Percentiles rank a stretch among this genome's conserved stretches.
Conservation (phyloP, 106 monocot species). For the Dioscorea dumetorum region DNA sequence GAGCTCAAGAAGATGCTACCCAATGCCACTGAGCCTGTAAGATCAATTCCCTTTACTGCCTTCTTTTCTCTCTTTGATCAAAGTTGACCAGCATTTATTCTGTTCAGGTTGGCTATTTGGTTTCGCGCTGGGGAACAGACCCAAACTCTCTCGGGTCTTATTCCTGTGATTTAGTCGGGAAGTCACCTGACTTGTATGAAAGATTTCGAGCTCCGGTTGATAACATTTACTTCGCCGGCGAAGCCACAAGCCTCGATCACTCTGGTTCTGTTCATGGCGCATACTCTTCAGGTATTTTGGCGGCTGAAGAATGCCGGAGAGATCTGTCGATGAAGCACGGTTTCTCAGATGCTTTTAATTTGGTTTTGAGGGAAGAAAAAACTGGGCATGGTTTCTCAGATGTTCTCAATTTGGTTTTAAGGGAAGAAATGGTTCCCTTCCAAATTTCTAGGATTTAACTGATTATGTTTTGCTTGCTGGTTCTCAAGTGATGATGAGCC, state of each 20-base stretch:
- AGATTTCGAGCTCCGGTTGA: constrained; percentile 75
- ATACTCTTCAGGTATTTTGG: constrained; percentile 66
- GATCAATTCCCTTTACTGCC: neutral
- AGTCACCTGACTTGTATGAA: constrained; percentile 76
- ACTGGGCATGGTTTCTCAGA: constrained; percentile 56
- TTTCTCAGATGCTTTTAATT: constrained; percentile 46
- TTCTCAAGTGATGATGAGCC: neutral
- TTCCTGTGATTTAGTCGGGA: constrained; percentile 85
- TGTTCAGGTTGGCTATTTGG: constrained; percentile 56
- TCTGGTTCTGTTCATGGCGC: constrained; percentile 95
- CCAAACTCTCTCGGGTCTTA: constrained; percentile 71
- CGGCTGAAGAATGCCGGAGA: constrained; percentile 84
- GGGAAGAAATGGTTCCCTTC: constrained; percentile 77
- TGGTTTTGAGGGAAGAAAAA: constrained; percentile 41
- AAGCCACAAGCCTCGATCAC: constrained; percentile 84
- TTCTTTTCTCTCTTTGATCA: neutral
- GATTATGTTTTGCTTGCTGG: too few relatives aligned
- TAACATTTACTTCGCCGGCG: constrained; percentile 89
- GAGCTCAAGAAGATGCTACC: constrained; percentile 82
- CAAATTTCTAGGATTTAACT: constrained; percentile 84
- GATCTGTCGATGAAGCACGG: constrained; percentile 48
- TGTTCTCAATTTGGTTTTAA: constrained; percentile 30
- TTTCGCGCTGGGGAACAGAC: constrained; percentile 89
- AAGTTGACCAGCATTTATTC: neutral
- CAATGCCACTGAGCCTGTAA: constrained; percentile 76